phyloP scores from a whole-genome alignment of 139 green algal genomes.

The Chlamydomonas sp. region DNA sequence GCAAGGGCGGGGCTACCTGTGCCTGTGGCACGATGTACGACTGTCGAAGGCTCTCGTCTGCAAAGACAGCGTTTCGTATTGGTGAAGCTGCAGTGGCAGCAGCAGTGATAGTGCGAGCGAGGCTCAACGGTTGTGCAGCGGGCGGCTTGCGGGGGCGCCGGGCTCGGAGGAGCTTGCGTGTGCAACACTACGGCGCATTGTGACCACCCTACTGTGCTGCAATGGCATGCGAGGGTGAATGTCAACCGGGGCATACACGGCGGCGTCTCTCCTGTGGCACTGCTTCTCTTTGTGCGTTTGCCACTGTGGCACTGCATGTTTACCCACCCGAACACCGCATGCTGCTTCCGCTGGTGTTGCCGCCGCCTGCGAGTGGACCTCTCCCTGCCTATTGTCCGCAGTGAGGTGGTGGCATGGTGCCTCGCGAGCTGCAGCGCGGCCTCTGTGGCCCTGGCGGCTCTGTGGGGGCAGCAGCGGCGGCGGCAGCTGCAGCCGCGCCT shows the following conservation, averaged over 20 bases:
- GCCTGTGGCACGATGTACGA: neutral
- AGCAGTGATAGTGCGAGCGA: neutral
- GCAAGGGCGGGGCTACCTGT: neutral
- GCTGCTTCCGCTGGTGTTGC: too few relatives aligned
- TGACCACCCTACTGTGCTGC: too few relatives aligned
- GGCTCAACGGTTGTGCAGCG: neutral
- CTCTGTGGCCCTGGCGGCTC: constrained; percentile 8
- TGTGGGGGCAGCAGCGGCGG: constrained; percentile 21
- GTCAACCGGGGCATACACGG: too few relatives aligned
- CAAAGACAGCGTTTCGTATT: neutral
- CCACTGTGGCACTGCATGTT: neutral
- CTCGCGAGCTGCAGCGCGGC: constrained; percentile 25
- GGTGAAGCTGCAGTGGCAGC: too few relatives aligned
- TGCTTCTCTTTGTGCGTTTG: too few relatives aligned
- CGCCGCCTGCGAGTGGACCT: too few relatives aligned
- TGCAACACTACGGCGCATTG: too few relatives aligned
- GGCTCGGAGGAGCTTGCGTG: too few relatives aligned
- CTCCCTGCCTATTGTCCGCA: neutral
- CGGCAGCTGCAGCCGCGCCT: neutral
- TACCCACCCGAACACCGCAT: neutral
- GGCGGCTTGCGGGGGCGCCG: too few relatives aligned
- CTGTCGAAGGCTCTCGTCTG: neutral
- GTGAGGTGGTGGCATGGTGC: constrained; percentile 35
- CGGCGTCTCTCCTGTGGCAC: too few relatives aligned
- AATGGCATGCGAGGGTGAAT: too few relatives aligned